Conservation (phyloP, 345 rosid species). For the Salix purpurea region DNA sequence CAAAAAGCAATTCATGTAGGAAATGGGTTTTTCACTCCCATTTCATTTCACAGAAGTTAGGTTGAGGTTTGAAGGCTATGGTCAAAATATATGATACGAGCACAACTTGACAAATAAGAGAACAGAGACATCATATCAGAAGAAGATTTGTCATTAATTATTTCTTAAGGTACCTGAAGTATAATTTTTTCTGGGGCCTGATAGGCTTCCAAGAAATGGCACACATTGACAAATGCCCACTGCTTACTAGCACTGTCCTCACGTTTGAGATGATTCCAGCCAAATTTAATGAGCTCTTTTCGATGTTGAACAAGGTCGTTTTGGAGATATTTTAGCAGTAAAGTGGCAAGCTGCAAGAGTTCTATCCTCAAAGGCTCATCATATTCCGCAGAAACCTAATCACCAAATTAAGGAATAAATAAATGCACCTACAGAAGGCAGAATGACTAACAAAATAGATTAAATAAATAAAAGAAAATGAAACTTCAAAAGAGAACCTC, state of each 20-base stretch:
- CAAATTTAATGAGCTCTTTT: constrained; percentile 96
- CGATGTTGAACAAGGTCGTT: constrained; percentile 93
- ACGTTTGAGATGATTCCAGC: constrained; percentile 99
- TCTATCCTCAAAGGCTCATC: constrained; percentile 97
- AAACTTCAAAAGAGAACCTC: constrained; percentile 46
- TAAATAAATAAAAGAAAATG: not conserved
- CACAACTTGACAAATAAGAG: not conserved
- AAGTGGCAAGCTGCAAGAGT: constrained; percentile 93
- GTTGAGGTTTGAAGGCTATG: not conserved
- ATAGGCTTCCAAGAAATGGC: constrained; percentile 97
- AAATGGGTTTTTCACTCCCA: not conserved
- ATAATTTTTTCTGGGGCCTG: constrained; percentile 99
- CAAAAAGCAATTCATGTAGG: not conserved
- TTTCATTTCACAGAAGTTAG: not conserved
- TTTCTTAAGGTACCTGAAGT: constrained; percentile 64
- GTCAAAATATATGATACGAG: not conserved
- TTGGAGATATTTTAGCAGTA: constrained; percentile 94
- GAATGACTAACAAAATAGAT: not conserved
- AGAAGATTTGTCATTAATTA: not conserved
- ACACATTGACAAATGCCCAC: constrained; percentile 99
- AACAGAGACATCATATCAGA: not conserved
- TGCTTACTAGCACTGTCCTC: constrained; percentile 99
- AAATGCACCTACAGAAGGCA: not conserved
- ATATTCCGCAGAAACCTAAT: constrained; percentile 95
- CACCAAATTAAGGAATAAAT: not conserved